Conservation (phyloP, 2,329 filamentous ascomycete genomes). For the Sporothrix protearum region DNA sequence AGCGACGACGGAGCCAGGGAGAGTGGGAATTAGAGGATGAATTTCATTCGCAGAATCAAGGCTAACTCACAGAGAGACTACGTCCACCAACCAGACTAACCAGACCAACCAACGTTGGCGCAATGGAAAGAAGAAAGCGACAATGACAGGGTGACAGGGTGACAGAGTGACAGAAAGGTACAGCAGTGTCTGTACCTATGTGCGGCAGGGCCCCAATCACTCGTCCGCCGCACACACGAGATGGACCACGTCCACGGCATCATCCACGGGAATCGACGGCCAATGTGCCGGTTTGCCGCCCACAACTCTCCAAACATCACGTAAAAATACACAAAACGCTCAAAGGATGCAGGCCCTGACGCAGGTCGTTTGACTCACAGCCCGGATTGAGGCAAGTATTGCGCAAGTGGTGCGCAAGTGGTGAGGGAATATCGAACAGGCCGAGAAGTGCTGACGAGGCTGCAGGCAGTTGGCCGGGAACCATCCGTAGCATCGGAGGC, state of each 20-base stretch:
- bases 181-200: neutral
- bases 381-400: neutral
- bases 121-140: neutral
- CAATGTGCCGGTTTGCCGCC: no score
- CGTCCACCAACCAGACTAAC: neutral
- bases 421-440: neutral
- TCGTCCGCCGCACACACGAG: neutral
- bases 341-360: neutral
- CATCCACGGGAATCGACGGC: neutral
- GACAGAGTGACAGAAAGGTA: neutral
- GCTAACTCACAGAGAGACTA: neutral
- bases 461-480: neutral
- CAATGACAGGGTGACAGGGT: neutral
- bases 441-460: neutral
- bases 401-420: no score
- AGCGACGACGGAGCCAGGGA: neutral
- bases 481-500: neutral
- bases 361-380: neutral
- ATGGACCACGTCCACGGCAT: slow-evolving; percentile 6
- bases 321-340: neutral
- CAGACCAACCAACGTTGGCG: neutral
- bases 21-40: neutral
- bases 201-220: neutral
- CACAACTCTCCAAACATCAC: neutral
- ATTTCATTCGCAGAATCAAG: neutral